Percentiles rank a stretch among this genome's conserved stretches.
Evolutionary conservation across 2,329 filamentous ascomycete genomes (phyloP).

Genomic region (Talaromyces sp.): DNA sequence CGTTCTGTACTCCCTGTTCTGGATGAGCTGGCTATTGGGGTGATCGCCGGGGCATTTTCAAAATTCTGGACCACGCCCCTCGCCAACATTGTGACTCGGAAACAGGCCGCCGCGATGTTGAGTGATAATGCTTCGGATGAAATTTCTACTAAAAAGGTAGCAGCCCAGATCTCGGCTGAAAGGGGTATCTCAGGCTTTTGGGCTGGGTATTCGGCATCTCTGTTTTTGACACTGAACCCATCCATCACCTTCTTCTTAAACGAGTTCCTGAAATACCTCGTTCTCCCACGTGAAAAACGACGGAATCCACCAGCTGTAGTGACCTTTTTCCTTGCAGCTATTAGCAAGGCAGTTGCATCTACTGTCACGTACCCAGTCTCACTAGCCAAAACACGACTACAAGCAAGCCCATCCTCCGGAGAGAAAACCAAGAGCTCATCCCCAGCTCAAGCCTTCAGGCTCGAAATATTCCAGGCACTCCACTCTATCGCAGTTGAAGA

Average conservation of each 20-base stretch:
- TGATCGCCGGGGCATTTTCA: constrained; percentile 66
- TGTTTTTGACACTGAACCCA: constrained; percentile 80
- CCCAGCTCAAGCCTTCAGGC: not conserved
- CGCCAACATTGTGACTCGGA: constrained; percentile 74
- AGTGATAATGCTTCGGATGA: constrained; percentile 23
- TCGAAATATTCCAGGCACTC: constrained; percentile 58
- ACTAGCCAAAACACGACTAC: constrained; percentile 74
- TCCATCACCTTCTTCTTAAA: constrained; percentile 82
- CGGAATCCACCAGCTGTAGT: constrained; percentile 50
- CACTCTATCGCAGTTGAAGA: constrained; percentile 56
- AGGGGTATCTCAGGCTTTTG: constrained; percentile 74
- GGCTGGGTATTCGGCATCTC: constrained; percentile 78
- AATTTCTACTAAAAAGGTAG: constrained; percentile 53
- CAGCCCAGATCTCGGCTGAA: constrained; percentile 60
- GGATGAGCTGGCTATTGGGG: constrained; percentile 70
- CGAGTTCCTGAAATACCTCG: constrained; percentile 59
- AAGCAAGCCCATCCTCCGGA: constrained; percentile 43
- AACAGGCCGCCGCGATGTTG: constrained; percentile 61
- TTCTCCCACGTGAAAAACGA: constrained; percentile 53
- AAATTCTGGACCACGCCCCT: constrained; percentile 76
- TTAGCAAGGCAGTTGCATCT: constrained; percentile 74
- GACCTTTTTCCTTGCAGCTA: constrained; percentile 65
- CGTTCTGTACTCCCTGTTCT: constrained; percentile 51
- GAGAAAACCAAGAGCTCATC: not conserved
- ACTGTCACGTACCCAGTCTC: constrained; percentile 80